Base-by-base conservation (phyloP, 805 yeast genomes). In the Saccharomycopsis sp. region DNA sequence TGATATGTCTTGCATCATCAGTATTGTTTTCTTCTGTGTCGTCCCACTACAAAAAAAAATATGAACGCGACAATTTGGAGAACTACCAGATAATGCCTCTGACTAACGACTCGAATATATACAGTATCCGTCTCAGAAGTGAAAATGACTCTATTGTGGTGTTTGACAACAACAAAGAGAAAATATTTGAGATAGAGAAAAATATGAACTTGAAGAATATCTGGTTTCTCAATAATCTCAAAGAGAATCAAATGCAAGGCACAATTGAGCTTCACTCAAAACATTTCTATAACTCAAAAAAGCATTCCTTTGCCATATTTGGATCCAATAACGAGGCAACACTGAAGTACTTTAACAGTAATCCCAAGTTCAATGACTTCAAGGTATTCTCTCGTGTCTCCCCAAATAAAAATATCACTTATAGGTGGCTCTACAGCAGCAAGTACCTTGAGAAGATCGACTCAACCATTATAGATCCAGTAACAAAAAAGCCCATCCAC, bases 401-500 rank as follows among this genome's bases (percentile, higher is more conserved):
- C 22, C 49, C 49, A 7, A 19, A n/a, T 17, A 44, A 44, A 3
- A 44, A 44, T 17, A 19, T 44, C 22, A 44, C 7, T 17, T 59
- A 53, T 23, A 29, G 62, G 12, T 59, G 62, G 62, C 29, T 56
- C 14, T 56, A 35, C 25, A 38, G 34, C 34, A 54, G 59, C 9
- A 59, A 54, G 35, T 59, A 59, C 38, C 35, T 59, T 19, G 60
- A 59, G 23, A 57, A 56, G 44, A 56, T 59, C 17, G 51, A 47
- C 19, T 17, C 35, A 2, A 19, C 42, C 12, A n/a, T 14, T n/a
- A 56, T 20, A 22, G 59, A 56, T 20, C 20, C 35, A 20, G 12
- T 53, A 5, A 20, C 23, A 2, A 41, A 49, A 3, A 20, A 44
- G 19, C 58, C 56, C 1, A 42, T 53, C 7, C 54, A 54, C 41